Percentiles rank a stretch among this genome's conserved stretches.
These are phyloP conservation scores for Trichosporon sp. DNA, from an alignment of 1,284 basidiomycete genomes.

Conservation along the genomic window DNA sequence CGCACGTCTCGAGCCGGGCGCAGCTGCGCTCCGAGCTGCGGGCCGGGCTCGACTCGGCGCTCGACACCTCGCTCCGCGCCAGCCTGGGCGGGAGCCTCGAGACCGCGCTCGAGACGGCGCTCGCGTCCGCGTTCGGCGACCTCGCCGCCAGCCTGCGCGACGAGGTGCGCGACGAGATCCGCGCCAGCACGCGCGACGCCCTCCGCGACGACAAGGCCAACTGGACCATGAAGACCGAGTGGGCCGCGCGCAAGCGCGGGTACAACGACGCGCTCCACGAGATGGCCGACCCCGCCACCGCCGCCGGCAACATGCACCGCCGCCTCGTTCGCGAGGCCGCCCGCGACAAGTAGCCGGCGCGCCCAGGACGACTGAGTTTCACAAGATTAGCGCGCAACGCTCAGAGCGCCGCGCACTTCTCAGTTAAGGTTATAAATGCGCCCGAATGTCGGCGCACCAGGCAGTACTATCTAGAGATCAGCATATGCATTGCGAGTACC, in stretches of 20 bases:
- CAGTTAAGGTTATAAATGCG: too few relatives aligned
- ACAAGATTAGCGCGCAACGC: neutral
- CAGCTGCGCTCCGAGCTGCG: too few relatives aligned
- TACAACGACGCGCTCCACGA: neutral
- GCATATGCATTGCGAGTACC: neutral
- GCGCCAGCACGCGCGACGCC: neutral
- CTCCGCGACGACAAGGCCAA: neutral
- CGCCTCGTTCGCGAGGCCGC: neutral
- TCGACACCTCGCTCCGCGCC: too few relatives aligned
- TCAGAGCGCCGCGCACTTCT: too few relatives aligned
- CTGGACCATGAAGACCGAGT: neutral
- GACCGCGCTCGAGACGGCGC: neutral
- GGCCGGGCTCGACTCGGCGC: too few relatives aligned
- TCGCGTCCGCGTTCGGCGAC: neutral
- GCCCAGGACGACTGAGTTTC: too few relatives aligned
- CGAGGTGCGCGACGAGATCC: neutral
- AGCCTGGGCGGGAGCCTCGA: neutral
- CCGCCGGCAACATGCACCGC: neutral
- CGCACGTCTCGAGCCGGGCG: too few relatives aligned
- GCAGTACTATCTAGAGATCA: neutral
- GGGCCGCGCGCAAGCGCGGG: neutral
- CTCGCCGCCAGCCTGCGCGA: neutral
- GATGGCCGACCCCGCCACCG: neutral
- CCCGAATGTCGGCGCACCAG: neutral
- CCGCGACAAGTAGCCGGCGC: neutral